Evolutionary conservation across 805 yeast species (phyloP), one percentile per base, ranked within the genome.

Genomic region (Kuraishia hungarica): DNA sequence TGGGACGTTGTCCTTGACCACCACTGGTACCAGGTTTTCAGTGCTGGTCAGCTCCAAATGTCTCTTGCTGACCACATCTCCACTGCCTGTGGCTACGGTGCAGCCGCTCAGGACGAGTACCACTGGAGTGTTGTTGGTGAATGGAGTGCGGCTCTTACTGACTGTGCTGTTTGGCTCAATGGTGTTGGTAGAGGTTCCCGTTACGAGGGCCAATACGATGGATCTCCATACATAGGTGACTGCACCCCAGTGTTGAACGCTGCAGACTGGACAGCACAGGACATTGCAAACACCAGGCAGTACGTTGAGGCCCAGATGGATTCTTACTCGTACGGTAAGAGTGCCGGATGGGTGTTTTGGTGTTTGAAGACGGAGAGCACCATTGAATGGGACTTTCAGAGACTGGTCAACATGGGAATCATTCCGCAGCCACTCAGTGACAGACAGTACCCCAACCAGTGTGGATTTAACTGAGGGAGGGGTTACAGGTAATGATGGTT

Each of bases 11-110:
- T 88, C 20, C 69, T 91, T 39, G 97, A 92, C 68, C 97, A 89
- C 72, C 97, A 92, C 71, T 86, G 87, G 67, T 92, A 92, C 74
- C 96, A 89, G 73, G 94, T 88, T n/a, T 92, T 92, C 69, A 75
- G 82, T 50, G 67, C 76, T n/a, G 80, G 73, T 29, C 85, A 86
- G 71, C 74, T 90, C 55, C 61, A 71, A 50, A 72, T 81, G 60
- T 54, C 71, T 54, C 75, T 88, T 54, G 87, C 83, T 57, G 80
- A 81, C 48, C 96, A 88, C 64, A 64, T 93, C 51, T 61, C 66
- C 35, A 64, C 72, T 48, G 83, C 85, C 2, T 81, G 87, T 66
- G 55, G 58, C 6, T 77, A 76, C 70, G 87, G 84, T 48, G 52
- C 62, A 19, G 68, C 69, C 53, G 66, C 78, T n/a, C 50, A 61